Base-by-base conservation (phyloP, 1,284 basidiomycete species). In the Rhodotorula sp. region DNA sequence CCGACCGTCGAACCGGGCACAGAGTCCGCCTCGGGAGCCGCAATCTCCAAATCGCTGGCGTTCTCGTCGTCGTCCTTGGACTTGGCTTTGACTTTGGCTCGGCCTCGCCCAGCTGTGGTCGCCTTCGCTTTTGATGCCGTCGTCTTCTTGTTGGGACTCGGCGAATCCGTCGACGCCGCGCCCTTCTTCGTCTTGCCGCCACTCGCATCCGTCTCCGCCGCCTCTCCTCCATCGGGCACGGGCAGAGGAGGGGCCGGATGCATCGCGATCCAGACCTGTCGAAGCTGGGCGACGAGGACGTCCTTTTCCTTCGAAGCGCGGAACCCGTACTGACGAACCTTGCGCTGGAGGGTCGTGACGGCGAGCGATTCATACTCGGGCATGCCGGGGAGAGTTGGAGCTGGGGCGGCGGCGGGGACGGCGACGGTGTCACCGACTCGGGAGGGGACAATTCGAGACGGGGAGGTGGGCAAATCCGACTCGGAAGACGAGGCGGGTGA, bases 311-410 rank as follows among this genome's bases (percentile, higher is more conserved):
- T 72, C 12, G 68, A 64, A 47, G 66, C 34, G 18, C 72, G 70
- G 47, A 68, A 74, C 19, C 75, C 75, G 52, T 70, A 76, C 49
- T 61, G 57, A 7, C 48, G 34, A 14, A 72, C 72, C 26, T 74
- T 61, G 10, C 69, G 62, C 60, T 74, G 75, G 5, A 76, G 64
- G 14, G 60, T 43, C 19, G 67, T n/a, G 43, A 72, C 31, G 0
- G 70, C 28, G 7, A 54, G 43, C 2, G 52, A 23, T 5, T 67
- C 56, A 45, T 69, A 75, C 52, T 66, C 62, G 14, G 74, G 74
- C 62, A 68, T 60, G 12, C 12, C 59, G 2, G 70, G 15, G 1
- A 38, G 16, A 19, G 48, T 15, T 1, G 18, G 23, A 21, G 38
- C 1, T 2, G 23, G 34, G 1, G 31, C 26, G 15, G 38, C 2